These are phyloP conservation scores for Arabidopsis suecica DNA, from an alignment of 345 rosid genomes.

Conservation along the genomic window DNA sequence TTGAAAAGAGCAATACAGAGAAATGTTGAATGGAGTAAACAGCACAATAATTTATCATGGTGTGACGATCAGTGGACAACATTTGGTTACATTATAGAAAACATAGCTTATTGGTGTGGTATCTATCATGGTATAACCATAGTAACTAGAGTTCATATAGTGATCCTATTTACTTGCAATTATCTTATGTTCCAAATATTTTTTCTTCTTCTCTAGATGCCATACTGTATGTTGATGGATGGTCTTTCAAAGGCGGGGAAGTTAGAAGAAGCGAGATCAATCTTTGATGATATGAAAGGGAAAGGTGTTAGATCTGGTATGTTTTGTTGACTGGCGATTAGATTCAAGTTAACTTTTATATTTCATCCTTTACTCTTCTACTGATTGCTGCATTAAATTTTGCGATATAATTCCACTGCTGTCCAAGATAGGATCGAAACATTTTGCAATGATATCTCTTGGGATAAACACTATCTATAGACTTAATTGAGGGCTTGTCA, in stretches of 20 bases:
- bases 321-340: slow-evolving; percentile 26
- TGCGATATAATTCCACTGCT: not conserved
- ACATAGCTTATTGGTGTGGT: slow-evolving; percentile 8
- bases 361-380: slow-evolving; percentile 13
- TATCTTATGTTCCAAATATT: slow-evolving; percentile 2
- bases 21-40: slow-evolving; percentile 3
- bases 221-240: slow-evolving; percentile 91
- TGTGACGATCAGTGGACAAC: slow-evolving; percentile 9
- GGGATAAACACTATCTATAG: not conserved
- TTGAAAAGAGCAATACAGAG: slow-evolving; percentile 1
- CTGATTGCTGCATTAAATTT: not conserved
- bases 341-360: slow-evolving; percentile 27
- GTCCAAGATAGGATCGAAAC: not conserved
- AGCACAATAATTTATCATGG: not conserved
- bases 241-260: slow-evolving; percentile 78
- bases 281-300: slow-evolving; percentile 64
- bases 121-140: slow-evolving; percentile 3
- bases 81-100: slow-evolving; percentile 9
- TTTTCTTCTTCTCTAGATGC: slow-evolving; percentile 60
- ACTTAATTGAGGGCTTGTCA: slow-evolving; percentile 1
- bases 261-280: slow-evolving; percentile 70
- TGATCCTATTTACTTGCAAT: not conserved
- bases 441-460: slow-evolving; percentile 3
- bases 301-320: slow-evolving; percentile 77
- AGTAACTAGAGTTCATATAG: slow-evolving; percentile 1